Percentiles rank a stretch among this genome's conserved stretches.
Evolutionary conservation across 495 filamentous ascomycete species (phyloP).

Genomic region (Neurospora pannonica): DNA sequence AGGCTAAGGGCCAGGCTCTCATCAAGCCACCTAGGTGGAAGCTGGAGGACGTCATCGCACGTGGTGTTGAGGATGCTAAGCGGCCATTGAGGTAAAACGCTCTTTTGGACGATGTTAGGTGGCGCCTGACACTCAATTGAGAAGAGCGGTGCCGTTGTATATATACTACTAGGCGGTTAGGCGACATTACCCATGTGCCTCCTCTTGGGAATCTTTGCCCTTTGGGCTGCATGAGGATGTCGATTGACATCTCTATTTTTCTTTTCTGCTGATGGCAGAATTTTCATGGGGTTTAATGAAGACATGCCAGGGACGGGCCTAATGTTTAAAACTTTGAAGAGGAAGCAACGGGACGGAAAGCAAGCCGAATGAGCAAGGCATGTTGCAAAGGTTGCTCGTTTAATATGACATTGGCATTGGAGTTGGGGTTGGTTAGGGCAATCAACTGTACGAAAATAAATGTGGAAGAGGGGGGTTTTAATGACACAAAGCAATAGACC

Average conservation of each 20-base stretch:
- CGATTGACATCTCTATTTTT: not conserved
- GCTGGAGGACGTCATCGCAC: constrained; percentile 67
- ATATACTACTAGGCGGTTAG: not conserved
- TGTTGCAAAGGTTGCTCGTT: not conserved
- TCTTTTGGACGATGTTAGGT: not conserved
- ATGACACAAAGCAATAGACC: not conserved
- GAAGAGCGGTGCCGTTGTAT: not conserved
- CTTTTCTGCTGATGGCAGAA: not conserved
- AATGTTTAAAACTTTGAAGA: not conserved
- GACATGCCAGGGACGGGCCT: not conserved
- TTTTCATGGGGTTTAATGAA: not conserved
- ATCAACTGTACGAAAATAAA: not conserved
- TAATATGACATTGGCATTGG: not conserved
- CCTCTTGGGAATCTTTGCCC: not conserved
- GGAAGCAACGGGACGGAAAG: not conserved
- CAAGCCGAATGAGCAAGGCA: not conserved
- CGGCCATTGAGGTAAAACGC: constrained; percentile 47
- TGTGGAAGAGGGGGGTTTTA: not conserved
- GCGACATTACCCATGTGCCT: not conserved
- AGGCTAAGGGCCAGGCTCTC: constrained; percentile 42
- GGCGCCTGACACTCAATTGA: not conserved
- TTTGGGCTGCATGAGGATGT: not conserved
- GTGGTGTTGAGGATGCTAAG: constrained; percentile 74
- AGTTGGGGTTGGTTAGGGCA: not conserved
- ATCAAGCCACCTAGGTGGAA: constrained; percentile 69